Evolutionary conservation across 768 basidiomycete genomes (phyloP).

Genomic region (Mrakia blollopis): DNA sequence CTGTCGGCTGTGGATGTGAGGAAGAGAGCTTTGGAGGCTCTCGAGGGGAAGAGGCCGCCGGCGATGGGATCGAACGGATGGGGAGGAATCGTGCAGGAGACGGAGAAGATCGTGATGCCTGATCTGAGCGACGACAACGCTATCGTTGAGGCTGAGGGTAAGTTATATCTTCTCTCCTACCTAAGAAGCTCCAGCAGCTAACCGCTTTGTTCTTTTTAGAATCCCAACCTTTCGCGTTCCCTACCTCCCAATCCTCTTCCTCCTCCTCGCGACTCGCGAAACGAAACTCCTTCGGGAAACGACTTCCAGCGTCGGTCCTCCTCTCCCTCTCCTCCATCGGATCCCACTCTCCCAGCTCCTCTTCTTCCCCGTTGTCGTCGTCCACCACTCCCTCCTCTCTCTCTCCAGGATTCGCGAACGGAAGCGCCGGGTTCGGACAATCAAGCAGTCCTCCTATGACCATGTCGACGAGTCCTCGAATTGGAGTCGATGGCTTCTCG

Average conservation of each 20-base stretch:
- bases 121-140: conserved; percentile 27
- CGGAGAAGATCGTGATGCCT: conserved; percentile 24
- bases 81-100: conserved; percentile 1
- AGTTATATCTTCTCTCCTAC: not conserved
- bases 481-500: conserved; percentile 23
- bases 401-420: not conserved
- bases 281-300: conserved; percentile 30
- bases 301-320: conserved; percentile 9
- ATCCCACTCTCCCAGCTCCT: not conserved
- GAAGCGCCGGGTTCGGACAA: not conserved
- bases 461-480: conserved; percentile 17
- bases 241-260: not conserved
- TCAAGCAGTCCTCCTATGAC: conserved; percentile 1
- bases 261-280: conserved; percentile 14
- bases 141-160: conserved; percentile 22
- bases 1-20: conserved; percentile 71
- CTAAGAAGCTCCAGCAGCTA: not conserved
- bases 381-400: conserved; percentile 9
- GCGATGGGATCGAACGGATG: conserved; percentile 15
- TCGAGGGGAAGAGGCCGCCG: conserved; percentile 54
- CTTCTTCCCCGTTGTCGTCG: conserved; percentile 9
- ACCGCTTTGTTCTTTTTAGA: not conserved
- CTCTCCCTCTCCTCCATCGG: conserved; percentile 24
- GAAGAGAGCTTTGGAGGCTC: conserved; percentile 73
- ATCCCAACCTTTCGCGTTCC: not conserved